Conservation (phyloP, 1,284 basidiomycete species). For the Bjerkandera adusta region DNA sequence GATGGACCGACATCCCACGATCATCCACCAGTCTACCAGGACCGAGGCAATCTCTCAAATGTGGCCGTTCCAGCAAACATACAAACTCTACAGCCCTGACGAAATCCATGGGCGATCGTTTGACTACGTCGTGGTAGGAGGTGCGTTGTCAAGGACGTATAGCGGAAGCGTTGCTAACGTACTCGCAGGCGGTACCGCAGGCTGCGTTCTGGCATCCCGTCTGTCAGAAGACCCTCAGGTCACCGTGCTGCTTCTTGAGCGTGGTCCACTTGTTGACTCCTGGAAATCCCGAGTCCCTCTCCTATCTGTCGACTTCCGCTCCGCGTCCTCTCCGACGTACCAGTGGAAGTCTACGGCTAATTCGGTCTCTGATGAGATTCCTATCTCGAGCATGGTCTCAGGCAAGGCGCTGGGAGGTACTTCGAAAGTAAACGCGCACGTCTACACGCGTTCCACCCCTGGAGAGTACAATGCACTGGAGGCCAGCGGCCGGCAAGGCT, state of each 20-base stretch:
- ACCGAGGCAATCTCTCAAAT: background rate
- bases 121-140: slow-evolving; percentile 49
- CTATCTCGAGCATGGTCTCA: background rate
- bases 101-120: slow-evolving; percentile 11
- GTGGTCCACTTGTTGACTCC: slow-evolving; percentile 9
- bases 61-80: slow-evolving; percentile 5
- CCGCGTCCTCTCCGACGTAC: slow-evolving; percentile 7
- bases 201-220: slow-evolving; percentile 23
- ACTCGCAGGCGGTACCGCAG: slow-evolving; percentile 29
- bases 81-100: background rate
- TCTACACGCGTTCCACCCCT: slow-evolving; percentile 10
- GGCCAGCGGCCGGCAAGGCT: slow-evolving; percentile 5
- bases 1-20: background rate
- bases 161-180: background rate
- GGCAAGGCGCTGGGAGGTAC: slow-evolving; percentile 10
- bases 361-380: background rate
- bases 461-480: slow-evolving; percentile 12
- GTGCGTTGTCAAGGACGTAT: slow-evolving; percentile 15
- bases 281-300: slow-evolving; percentile 11
- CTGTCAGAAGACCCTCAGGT: slow-evolving; percentile 20
- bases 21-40: background rate
- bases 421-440: slow-evolving; percentile 11
- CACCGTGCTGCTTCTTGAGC: slow-evolving; percentile 22
- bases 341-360: slow-evolving; percentile 5
- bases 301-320: slow-evolving; percentile 11